Percentiles rank a stretch among this genome's conserved stretches.
These are phyloP conservation scores for Viola pubescens DNA, from an alignment of 441 rosid species.

Conservation along the genomic window DNA sequence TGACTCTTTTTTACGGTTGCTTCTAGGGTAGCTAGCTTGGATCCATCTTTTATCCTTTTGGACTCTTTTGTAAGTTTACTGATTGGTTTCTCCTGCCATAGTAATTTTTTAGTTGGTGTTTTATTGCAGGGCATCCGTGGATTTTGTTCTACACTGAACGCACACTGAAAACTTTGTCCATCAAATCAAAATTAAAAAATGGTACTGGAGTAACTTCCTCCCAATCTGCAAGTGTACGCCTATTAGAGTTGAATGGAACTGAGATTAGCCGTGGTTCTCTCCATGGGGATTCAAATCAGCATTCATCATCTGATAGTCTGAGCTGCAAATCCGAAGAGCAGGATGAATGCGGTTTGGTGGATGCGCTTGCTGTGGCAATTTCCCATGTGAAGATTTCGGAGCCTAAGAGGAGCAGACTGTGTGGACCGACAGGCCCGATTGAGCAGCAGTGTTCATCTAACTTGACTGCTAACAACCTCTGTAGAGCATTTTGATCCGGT, in stretches of 20 bases:
- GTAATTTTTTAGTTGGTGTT: constrained; percentile 8
- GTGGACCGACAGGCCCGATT: constrained; percentile 61
- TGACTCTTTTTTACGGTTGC: too few relatives aligned
- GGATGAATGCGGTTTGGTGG: constrained; percentile 72
- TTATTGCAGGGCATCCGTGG: constrained; percentile 80
- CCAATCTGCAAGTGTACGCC: constrained; percentile 19
- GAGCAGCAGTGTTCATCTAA: constrained; percentile 89
- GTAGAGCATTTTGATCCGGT: constrained; percentile 74
- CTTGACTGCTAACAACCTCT: constrained; percentile 73
- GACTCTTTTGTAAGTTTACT: too few relatives aligned
- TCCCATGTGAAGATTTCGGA: constrained; percentile 79
- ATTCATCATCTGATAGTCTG: constrained; percentile 28
- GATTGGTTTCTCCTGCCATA: background rate
- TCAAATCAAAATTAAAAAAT: constrained; percentile 55
- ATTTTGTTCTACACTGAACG: constrained; percentile 77
- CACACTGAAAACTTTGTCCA: constrained; percentile 48
- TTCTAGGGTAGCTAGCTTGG: too few relatives aligned
- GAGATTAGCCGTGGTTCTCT: constrained; percentile 17
- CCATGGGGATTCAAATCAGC: constrained; percentile 17
- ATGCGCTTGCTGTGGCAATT: constrained; percentile 76
- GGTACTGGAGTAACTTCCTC: constrained; percentile 34
- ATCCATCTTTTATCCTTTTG: too few relatives aligned
- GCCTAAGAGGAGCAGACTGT: constrained; percentile 80
- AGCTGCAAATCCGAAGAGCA: constrained; percentile 53
- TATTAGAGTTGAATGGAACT: constrained; percentile 22